These are phyloP conservation scores for Penicillium flavigenum DNA, from an alignment of 495 filamentous ascomycete genomes.

Conservation along the genomic window DNA sequence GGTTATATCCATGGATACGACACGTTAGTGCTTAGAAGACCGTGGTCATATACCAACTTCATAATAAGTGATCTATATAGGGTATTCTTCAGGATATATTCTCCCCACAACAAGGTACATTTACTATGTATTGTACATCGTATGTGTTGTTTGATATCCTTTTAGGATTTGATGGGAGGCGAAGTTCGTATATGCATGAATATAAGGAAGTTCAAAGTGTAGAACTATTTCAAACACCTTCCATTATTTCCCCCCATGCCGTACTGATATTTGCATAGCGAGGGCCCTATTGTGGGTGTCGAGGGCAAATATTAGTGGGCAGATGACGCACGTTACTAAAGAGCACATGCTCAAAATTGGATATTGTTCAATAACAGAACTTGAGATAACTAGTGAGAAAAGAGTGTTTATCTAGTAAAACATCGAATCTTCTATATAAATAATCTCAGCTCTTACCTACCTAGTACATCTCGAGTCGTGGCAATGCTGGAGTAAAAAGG, in stretches of 20 bases:
- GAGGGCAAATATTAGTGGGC: constrained; percentile 5
- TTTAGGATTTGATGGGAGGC: background rate
- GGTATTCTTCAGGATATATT: no score
- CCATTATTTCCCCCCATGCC: background rate
- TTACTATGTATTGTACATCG: background rate
- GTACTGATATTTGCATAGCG: background rate
- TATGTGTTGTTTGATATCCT: background rate
- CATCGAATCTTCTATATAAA: background rate
- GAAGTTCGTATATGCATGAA: background rate
- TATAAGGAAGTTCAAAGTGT: background rate
- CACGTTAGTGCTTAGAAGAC: no score
- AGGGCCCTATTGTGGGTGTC: constrained; percentile 9
- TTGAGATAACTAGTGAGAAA: background rate
- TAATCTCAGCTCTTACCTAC: no score
- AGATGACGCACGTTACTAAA: constrained; percentile 7
- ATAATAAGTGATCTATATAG: no score
- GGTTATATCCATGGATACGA: no score
- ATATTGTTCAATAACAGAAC: background rate
- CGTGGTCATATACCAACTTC: no score
- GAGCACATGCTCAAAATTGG: background rate
- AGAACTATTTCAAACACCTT: background rate
- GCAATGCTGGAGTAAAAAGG: constrained; percentile 20
- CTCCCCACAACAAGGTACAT: no score
- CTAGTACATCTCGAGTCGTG: background rate
- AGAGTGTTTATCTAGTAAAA: background rate